phyloP scores from a whole-genome alignment of 2,329 filamentous ascomycete species.

The Phoma herbarum region DNA sequence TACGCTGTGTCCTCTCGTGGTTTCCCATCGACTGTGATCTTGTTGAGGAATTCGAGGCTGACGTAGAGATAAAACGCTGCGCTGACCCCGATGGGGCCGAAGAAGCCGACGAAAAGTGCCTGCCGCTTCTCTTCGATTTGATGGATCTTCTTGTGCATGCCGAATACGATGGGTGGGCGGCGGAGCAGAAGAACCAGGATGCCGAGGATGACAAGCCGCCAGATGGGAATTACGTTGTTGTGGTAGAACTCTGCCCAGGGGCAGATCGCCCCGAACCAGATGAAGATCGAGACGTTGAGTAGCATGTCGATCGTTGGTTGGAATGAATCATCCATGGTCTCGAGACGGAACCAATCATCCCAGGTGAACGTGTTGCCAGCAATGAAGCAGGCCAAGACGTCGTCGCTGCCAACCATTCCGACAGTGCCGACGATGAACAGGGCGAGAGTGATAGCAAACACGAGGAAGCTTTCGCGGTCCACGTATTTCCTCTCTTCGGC shows the following conservation, averaged over 20 bases:
- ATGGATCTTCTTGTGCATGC: slow-evolving; percentile 76
- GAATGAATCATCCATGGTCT: slow-evolving; percentile 89
- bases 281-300: slow-evolving; percentile 85
- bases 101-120: slow-evolving; percentile 88
- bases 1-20: slow-evolving; percentile 71
- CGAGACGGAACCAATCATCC: slow-evolving; percentile 88
- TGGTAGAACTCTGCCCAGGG: slow-evolving; percentile 77
- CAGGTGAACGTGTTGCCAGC: slow-evolving; percentile 91
- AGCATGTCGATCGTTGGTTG: slow-evolving; percentile 96
- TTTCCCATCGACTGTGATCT: slow-evolving; percentile 66
- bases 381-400: slow-evolving; percentile 90
- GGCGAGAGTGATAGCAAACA: slow-evolving; percentile 84
- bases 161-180: slow-evolving; percentile 78
- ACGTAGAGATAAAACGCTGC: slow-evolving; percentile 91
- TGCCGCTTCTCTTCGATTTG: slow-evolving; percentile 80
- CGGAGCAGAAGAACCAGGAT: slow-evolving; percentile 79
- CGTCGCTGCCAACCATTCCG: slow-evolving; percentile 86
- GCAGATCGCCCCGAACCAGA: slow-evolving; percentile 78
- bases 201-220: slow-evolving; percentile 76
- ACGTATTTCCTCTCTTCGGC: slow-evolving; percentile 83
- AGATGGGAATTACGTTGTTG: slow-evolving; percentile 75
- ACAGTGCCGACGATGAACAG: slow-evolving; percentile 89
- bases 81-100: slow-evolving; percentile 89
- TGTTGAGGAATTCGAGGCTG: slow-evolving; percentile 74
- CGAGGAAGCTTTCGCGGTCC: slow-evolving; percentile 85